Conservation (phyloP, 2,329 filamentous ascomycete species). For the Monosporascus sp. region DNA sequence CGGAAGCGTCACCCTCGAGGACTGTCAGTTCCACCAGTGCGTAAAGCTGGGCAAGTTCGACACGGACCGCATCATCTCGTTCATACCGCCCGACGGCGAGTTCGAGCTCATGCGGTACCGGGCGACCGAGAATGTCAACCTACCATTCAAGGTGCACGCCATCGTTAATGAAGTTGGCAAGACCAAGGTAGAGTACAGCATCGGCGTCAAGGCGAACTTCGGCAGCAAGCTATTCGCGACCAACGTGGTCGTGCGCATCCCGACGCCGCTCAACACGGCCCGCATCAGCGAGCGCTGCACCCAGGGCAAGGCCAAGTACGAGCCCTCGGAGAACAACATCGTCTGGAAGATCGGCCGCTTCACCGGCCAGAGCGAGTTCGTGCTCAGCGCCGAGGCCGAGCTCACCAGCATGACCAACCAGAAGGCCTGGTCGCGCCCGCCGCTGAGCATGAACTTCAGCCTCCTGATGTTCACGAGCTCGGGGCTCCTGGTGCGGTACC, state of each 20-base stretch:
- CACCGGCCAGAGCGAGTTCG: constrained; percentile 94
- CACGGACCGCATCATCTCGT: constrained; percentile 91
- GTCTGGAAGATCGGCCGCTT: constrained; percentile 99
- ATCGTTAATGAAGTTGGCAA: constrained; percentile 97
- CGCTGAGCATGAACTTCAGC: constrained; percentile 85
- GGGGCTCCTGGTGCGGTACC: constrained; percentile 82
- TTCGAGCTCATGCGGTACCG: constrained; percentile 99
- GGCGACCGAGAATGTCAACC: constrained; percentile 95
- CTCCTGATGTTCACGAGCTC: constrained; percentile 98
- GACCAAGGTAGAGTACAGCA: constrained; percentile 97
- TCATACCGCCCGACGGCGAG: constrained; percentile 93
- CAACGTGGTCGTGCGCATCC: constrained; percentile 90
- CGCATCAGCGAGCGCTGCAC: constrained; percentile 88
- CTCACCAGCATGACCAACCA: constrained; percentile 97
- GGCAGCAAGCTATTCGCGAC: constrained; percentile 94
- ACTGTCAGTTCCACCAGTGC: constrained; percentile 98
- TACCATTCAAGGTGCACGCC: constrained; percentile 97
- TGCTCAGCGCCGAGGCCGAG: constrained; percentile 87
- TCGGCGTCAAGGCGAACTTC: constrained; percentile 95
- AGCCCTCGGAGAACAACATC: constrained; percentile 95
- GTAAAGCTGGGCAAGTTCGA: constrained; percentile 97
- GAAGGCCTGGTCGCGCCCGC: constrained; percentile 92
- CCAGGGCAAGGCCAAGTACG: constrained; percentile 97
- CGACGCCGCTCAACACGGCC: constrained; percentile 93
- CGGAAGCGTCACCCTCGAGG: constrained; percentile 90